Percentiles rank a stretch among this genome's conserved stretches.
These are phyloP conservation scores for Setaria italica DNA, from an alignment of 202 grass and related monocot species.

Conservation along the genomic window DNA sequence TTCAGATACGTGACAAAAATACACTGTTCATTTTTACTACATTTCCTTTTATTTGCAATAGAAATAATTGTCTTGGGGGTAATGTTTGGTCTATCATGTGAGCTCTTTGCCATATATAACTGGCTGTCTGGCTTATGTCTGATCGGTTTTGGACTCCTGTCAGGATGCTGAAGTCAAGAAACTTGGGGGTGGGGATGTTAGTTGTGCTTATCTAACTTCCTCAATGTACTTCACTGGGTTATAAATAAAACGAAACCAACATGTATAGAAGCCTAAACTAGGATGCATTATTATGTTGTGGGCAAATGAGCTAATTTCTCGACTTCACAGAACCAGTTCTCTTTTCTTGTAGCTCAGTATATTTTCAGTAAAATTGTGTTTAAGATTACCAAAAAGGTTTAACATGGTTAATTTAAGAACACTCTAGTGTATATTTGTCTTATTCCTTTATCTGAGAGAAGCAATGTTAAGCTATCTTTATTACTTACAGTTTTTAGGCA, in stretches of 20 bases:
- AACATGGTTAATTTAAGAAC: constrained; percentile 3
- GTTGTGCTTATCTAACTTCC: not conserved
- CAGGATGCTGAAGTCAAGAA: not conserved
- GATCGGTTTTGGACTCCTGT: not conserved
- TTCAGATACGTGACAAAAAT: not conserved
- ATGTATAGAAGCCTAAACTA: constrained; percentile 7
- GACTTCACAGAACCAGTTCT: not conserved
- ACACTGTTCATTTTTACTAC: not conserved
- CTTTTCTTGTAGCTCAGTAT: not conserved
- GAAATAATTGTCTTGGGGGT: not conserved
- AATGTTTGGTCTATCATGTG: constrained; percentile 3
- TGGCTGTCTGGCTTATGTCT: not conserved
- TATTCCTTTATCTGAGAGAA: not conserved
- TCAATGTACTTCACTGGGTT: not conserved
- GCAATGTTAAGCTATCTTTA: constrained; percentile 33
- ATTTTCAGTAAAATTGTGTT: not conserved
- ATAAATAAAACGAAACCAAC: not conserved
- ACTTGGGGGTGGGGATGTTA: not conserved
- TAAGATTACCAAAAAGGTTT: constrained; percentile 6
- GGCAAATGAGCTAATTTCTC: constrained; percentile 2
- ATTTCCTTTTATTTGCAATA: not conserved
- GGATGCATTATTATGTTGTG: not conserved
- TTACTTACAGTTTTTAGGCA: constrained; percentile 55
- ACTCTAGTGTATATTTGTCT: not conserved
- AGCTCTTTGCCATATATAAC: not conserved